These are phyloP conservation scores for Ruellia speciosa DNA, from an alignment of 305 asterid genomes.

Conservation along the genomic window DNA sequence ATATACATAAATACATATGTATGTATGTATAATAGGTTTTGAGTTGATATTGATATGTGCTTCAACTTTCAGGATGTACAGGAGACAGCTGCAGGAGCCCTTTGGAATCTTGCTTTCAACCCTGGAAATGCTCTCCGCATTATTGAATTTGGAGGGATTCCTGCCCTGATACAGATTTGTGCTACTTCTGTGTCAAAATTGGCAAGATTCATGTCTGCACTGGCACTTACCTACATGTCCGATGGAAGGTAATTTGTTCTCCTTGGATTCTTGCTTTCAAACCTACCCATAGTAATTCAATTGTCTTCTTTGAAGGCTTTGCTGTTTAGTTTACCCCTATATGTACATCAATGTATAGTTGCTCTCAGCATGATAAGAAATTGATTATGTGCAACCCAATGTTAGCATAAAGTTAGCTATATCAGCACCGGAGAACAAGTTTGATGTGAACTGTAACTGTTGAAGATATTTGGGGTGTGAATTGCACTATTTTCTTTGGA, in stretches of 20 bases:
- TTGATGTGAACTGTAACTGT: too few relatives aligned
- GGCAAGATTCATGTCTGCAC: conserved; percentile 94
- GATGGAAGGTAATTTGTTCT: conserved; percentile 62
- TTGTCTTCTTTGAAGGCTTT: not conserved
- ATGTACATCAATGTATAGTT: too few relatives aligned
- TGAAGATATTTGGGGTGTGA: too few relatives aligned
- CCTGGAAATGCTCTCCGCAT: conserved; percentile 90
- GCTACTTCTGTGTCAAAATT: conserved; percentile 69
- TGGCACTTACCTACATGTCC: conserved; percentile 78
- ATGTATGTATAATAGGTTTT: not conserved
- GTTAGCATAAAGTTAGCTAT: too few relatives aligned
- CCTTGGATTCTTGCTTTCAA: not conserved
- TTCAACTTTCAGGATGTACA: conserved; percentile 58
- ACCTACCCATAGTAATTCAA: not conserved
- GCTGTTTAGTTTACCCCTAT: too few relatives aligned
- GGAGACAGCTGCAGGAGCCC: conserved; percentile 96
- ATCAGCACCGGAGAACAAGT: too few relatives aligned
- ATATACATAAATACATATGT: not conserved
- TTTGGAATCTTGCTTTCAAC: conserved; percentile 93
- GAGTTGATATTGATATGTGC: not conserved
- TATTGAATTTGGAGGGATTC: conserved; percentile 87
- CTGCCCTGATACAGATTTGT: conserved; percentile 67
- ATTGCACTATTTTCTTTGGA: too few relatives aligned
- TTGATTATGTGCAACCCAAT: too few relatives aligned
- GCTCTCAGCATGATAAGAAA: too few relatives aligned